Evolutionary conservation across 2,329 filamentous ascomycete genomes (phyloP).

Genomic region (Fusarium napiforme): DNA sequence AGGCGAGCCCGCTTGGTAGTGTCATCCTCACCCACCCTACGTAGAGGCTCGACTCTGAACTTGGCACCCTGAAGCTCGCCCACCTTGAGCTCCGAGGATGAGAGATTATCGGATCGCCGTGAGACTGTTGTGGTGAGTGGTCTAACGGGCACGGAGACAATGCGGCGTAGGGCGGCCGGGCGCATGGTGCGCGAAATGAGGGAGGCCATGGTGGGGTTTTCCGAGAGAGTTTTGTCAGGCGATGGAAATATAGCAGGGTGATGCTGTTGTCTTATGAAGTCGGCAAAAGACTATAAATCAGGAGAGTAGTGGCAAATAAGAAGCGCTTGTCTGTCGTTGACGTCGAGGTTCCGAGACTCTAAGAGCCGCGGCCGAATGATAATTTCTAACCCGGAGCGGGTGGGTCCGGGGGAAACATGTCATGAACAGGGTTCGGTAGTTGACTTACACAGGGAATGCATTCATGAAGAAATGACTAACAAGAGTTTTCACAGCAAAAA

Average conservation of each 20-base stretch:
- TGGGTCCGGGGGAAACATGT: slow-evolving; percentile 34
- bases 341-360: slow-evolving; percentile 31
- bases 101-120: slow-evolving; percentile 30
- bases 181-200: slow-evolving; percentile 39
- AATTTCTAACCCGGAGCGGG: slow-evolving; percentile 32
- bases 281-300: neutral
- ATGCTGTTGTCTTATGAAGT: neutral
- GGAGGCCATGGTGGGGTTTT: slow-evolving; percentile 32
- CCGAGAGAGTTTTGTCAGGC: neutral
- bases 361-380: slow-evolving; percentile 38
- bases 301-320: slow-evolving; percentile 9
- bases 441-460: neutral
- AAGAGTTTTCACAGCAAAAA: neutral
- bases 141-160: slow-evolving; percentile 34
- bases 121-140: slow-evolving; percentile 38
- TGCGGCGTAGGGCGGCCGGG: slow-evolving; percentile 29
- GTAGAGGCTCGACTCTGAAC: slow-evolving; percentile 91
- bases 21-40: slow-evolving; percentile 83
- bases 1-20: slow-evolving; percentile 90
- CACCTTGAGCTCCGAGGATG: slow-evolving; percentile 72
- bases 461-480: neutral
- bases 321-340: slow-evolving; percentile 26
- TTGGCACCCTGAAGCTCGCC: slow-evolving; percentile 88
- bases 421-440: slow-evolving; percentile 5
- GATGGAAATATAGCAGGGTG: neutral